Conservation (phyloP, 495 filamentous ascomycete genomes). For the Penicillium chermesinum region DNA sequence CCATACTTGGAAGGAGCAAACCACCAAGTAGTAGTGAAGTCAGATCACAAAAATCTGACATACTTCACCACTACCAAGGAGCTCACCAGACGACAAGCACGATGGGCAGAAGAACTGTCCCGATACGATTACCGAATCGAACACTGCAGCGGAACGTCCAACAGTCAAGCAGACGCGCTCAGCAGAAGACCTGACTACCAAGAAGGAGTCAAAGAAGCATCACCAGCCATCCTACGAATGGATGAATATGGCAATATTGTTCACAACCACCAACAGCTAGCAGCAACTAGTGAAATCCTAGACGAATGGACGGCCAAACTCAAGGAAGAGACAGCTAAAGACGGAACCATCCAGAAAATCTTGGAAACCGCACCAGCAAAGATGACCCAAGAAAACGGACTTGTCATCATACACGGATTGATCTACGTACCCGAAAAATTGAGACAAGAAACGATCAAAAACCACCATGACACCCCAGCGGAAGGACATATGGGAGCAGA, state of each 20-base stretch:
- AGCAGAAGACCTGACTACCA: constrained; percentile 13
- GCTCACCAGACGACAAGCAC: constrained; percentile 10
- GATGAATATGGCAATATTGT: constrained; percentile 5
- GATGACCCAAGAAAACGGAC: neutral
- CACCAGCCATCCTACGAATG: constrained; percentile 6
- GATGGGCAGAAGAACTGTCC: constrained; percentile 8
- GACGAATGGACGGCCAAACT: neutral
- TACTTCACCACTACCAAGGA: constrained; percentile 16
- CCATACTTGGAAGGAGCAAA: constrained; percentile 14
- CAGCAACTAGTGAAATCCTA: constrained; percentile 2
- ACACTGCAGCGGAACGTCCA: constrained; percentile 12
- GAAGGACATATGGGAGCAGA: constrained; percentile 2
- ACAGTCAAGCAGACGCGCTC: constrained; percentile 7
- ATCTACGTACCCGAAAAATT: constrained; percentile 5
- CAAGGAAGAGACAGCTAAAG: neutral
- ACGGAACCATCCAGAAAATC: neutral
- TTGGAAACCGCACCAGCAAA: neutral
- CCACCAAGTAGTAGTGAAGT: constrained; percentile 10
- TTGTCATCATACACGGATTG: constrained; percentile 7
- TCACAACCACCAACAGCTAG: constrained; percentile 4
- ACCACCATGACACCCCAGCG: constrained; percentile 1
- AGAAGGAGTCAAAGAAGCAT: constrained; percentile 3
- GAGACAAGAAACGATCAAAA: constrained; percentile 3
- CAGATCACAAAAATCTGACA: constrained; percentile 17
- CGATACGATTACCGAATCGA: constrained; percentile 12